Conservation (phyloP, 2,329 filamentous ascomycete genomes). For the Rhinocladiella similis region DNA sequence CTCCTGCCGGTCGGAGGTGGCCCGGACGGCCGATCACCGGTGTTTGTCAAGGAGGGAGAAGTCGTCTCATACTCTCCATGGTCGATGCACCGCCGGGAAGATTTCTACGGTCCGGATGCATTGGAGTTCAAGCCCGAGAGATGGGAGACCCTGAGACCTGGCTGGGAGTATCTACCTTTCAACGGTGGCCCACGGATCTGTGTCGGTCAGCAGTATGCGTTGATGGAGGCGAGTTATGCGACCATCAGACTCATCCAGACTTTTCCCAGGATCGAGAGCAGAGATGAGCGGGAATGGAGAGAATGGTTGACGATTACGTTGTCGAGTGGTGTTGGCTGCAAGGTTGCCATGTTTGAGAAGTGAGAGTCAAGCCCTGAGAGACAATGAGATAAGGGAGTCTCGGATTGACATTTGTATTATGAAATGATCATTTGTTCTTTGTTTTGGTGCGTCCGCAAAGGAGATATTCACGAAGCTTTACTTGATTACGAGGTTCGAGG, state of each 20-base stretch:
- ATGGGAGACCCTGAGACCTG: slow-evolving; percentile 35
- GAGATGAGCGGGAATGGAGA: slow-evolving; percentile 37
- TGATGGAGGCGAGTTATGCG: slow-evolving; percentile 69
- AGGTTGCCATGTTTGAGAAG: slow-evolving; percentile 25
- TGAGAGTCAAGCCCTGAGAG: slow-evolving; percentile 4
- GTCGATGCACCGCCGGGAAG: slow-evolving; percentile 35
- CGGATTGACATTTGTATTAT: no score
- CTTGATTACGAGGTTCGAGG: no score
- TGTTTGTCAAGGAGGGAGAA: slow-evolving; percentile 50
- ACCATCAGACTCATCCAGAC: slow-evolving; percentile 71
- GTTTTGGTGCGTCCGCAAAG: no score
- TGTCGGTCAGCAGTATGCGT: slow-evolving; percentile 71
- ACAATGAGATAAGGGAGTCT: background rate
- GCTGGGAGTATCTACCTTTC: slow-evolving; percentile 39
- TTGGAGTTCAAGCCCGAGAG: slow-evolving; percentile 38
- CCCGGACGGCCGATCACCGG: slow-evolving; percentile 45
- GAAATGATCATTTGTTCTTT: background rate
- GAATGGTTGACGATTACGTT: slow-evolving; percentile 78
- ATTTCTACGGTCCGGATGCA: slow-evolving; percentile 36
- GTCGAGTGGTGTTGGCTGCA: slow-evolving; percentile 74
- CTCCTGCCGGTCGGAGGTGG: slow-evolving; percentile 52
- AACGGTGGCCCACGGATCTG: slow-evolving; percentile 32
- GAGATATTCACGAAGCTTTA: no score
- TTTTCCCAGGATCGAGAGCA: slow-evolving; percentile 61
- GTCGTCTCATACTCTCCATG: slow-evolving; percentile 47